phyloP scores from a whole-genome alignment of 257 asterid species.

The Solanum chaucha region DNA sequence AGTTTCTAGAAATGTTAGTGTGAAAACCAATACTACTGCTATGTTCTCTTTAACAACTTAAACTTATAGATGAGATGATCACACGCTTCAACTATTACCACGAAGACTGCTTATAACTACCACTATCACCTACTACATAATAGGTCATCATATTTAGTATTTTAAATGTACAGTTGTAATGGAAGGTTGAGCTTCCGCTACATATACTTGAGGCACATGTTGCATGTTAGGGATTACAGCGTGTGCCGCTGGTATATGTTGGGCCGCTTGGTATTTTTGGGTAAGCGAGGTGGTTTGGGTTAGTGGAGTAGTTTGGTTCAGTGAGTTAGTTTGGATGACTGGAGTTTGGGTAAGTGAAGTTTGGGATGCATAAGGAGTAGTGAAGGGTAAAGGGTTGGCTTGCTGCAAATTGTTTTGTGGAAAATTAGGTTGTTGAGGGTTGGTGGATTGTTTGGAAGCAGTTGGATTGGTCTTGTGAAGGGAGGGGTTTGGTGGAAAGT shows the following conservation, averaged over 20 bases:
- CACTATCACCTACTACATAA: not conserved
- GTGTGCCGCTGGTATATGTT: not conserved
- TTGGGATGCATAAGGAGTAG: not conserved
- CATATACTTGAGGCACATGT: not conserved
- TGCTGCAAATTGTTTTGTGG: not conserved
- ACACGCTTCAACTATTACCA: not conserved
- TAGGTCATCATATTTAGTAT: not conserved
- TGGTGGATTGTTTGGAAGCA: not conserved
- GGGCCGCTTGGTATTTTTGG: not conserved
- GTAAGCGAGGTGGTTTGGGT: not conserved
- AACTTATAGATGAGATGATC: not conserved
- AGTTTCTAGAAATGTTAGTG: not conserved
- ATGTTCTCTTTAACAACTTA: not conserved
- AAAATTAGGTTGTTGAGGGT: not conserved
- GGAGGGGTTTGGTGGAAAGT: not conserved
- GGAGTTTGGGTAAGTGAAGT: not conserved
- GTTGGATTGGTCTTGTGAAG: not conserved
- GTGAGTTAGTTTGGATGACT: not conserved
- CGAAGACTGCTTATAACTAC: not conserved
- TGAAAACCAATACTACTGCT: not conserved
- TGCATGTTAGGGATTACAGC: not conserved
- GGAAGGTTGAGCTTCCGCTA: not conserved
- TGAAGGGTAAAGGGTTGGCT: not conserved
- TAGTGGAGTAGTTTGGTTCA: not conserved
- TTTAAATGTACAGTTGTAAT: not conserved